A percentile compares a stretch with the other conserved stretches of the same genome.
These are phyloP conservation scores for Balamuthia mandrillaris DNA, from an alignment of 208 protist species.

Conservation along the genomic window DNA sequence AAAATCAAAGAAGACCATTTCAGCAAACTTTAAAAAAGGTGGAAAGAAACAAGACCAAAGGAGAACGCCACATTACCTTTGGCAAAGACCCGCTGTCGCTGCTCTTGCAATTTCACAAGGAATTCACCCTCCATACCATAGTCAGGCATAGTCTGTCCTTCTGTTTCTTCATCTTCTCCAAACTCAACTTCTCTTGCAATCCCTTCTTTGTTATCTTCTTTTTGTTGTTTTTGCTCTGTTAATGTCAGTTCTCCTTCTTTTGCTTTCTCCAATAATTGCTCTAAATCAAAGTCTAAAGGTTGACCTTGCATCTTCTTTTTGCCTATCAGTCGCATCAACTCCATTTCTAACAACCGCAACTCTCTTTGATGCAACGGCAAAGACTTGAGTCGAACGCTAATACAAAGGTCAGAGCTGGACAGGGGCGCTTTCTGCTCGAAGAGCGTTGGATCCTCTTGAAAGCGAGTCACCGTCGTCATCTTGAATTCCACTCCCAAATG, in stretches of 20 bases:
- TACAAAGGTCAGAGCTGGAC: background rate
- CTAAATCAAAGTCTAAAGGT: background rate
- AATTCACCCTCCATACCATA: background rate
- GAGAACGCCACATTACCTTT: no score
- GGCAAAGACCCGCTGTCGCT: no score
- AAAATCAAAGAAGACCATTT: no score
- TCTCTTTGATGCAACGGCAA: background rate
- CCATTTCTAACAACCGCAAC: background rate
- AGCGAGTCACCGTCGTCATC: background rate
- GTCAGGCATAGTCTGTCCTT: background rate
- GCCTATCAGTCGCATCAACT: background rate
- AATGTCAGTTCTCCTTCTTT: background rate
- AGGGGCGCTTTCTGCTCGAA: slow-evolving; percentile 37
- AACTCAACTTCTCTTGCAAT: background rate
- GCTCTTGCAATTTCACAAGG: background rate
- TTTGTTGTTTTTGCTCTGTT: background rate
- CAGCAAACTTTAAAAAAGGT: no score
- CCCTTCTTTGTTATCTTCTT: background rate
- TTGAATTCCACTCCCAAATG: slow-evolving; percentile 19
- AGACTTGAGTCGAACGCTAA: background rate
- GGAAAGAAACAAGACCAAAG: no score
- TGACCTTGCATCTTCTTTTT: background rate
- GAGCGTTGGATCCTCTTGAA: slow-evolving; percentile 18
- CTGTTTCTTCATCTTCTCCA: background rate
- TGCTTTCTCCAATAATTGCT: background rate